Evolutionary conservation across 805 yeast genomes (phyloP).

Genomic region (Barnettozyma wickerhamii): DNA sequence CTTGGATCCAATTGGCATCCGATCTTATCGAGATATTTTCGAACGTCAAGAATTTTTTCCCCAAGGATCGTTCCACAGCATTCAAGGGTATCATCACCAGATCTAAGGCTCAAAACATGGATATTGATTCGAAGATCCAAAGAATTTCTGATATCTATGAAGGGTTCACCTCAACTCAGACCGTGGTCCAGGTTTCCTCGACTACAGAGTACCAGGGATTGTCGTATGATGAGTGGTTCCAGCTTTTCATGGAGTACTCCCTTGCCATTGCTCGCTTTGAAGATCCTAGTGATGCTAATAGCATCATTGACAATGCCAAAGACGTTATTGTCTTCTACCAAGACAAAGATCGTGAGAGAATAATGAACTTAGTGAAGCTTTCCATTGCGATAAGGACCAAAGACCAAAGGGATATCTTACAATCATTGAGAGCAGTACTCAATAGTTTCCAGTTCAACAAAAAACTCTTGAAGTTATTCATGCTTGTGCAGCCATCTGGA

Average conservation of each 20-base stretch:
- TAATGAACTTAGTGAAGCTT: constrained; percentile 63
- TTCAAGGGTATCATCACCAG: constrained; percentile 66
- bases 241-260: constrained; percentile 74
- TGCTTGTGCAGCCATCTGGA: constrained; percentile 64
- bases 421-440: constrained; percentile 57
- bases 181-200: constrained; percentile 42
- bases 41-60: constrained; percentile 72
- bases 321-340: constrained; percentile 75
- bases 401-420: constrained; percentile 52
- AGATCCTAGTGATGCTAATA: constrained; percentile 56
- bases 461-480: constrained; percentile 58
- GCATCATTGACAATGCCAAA: constrained; percentile 68
- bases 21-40: constrained; percentile 82
- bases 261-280: constrained; percentile 60
- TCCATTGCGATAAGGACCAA: constrained; percentile 46
- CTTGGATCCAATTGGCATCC: constrained; percentile 83
- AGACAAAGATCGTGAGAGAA: constrained; percentile 53
- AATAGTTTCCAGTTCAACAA: constrained; percentile 74
- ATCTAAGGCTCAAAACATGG: constrained; percentile 56
- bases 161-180: constrained; percentile 41
- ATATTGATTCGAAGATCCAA: constrained; percentile 68
- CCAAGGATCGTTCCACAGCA: constrained; percentile 64
- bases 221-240: constrained; percentile 78
- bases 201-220: constrained; percentile 69
- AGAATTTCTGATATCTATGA: constrained; percentile 63